phyloP scores from a whole-genome alignment of 2,329 filamentous ascomycete species.

The Colletotrichum lindemuthianum region DNA sequence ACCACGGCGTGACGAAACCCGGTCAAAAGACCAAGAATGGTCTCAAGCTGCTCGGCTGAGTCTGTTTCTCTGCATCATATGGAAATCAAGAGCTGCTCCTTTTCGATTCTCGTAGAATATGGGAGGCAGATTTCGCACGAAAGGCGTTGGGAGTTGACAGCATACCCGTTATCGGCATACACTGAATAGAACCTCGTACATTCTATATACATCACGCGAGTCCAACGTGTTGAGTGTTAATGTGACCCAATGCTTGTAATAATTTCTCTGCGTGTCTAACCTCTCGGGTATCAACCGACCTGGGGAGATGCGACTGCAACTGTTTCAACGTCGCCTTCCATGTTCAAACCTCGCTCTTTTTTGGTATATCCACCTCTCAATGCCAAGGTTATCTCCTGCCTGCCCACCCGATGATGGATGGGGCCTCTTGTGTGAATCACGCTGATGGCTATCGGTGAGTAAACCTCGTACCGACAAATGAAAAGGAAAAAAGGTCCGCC shows the following conservation, averaged over 20 bases:
- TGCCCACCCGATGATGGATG: not conserved
- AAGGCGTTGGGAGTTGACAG: constrained; percentile 21
- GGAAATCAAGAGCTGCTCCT: not conserved
- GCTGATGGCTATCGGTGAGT: not conserved
- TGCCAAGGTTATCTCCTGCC: constrained; percentile 8
- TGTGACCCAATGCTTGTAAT: constrained; percentile 1
- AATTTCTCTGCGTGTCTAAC: constrained; percentile 18
- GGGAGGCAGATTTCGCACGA: constrained; percentile 6
- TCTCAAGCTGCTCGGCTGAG: constrained; percentile 67
- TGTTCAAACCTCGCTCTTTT: constrained; percentile 12
- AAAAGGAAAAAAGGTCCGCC: not conserved
- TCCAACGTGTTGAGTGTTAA: not conserved
- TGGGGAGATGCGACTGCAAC: not conserved
- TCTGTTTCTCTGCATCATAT: too few relatives aligned
- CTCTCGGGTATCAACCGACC: constrained; percentile 11
- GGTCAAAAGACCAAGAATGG: constrained; percentile 76
- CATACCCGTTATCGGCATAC: constrained; percentile 12
- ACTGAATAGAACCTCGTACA: not conserved
- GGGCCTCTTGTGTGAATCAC: not conserved
- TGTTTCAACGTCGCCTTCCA: not conserved
- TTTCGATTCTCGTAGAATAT: not conserved
- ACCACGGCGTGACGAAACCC: constrained; percentile 67
- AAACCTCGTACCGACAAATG: not conserved
- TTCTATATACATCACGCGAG: not conserved
- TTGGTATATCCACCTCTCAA: constrained; percentile 32